Conservation (phyloP, 331 rosid genomes). For the Rhamnella rubrinervis region DNA sequence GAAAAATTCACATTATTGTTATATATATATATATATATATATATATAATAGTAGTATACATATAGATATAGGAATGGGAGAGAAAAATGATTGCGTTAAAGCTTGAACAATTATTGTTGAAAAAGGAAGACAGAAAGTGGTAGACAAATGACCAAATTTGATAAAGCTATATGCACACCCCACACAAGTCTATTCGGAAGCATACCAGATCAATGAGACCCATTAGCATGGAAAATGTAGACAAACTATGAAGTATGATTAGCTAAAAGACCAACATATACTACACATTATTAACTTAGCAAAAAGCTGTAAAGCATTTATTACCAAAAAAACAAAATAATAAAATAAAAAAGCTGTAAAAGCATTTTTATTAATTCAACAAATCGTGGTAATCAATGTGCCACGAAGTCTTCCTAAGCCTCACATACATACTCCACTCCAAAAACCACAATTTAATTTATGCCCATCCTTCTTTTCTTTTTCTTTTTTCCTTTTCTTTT, state of each 20-base stretch:
- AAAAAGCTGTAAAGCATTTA: background rate
- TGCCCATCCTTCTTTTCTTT: background rate
- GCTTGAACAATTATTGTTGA: slow-evolving; percentile 4
- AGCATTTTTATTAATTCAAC: slow-evolving; percentile 5
- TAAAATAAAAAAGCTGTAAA: too few relatives aligned
- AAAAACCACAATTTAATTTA: background rate
- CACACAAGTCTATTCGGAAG: background rate
- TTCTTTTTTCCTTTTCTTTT: too few relatives aligned
- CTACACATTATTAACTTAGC: too few relatives aligned
- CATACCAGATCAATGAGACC: background rate
- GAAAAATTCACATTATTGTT: too few relatives aligned
- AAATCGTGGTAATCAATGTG: slow-evolving; percentile 1
- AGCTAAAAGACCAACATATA: background rate
- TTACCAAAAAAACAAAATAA: too few relatives aligned
- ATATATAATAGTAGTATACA: too few relatives aligned
- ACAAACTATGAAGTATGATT: background rate
- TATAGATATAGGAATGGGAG: too few relatives aligned
- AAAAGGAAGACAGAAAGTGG: background rate
- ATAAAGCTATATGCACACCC: background rate
- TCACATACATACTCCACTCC: background rate
- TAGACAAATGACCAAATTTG: too few relatives aligned
- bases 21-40: too few relatives aligned
- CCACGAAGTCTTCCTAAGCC: slow-evolving; percentile 10
- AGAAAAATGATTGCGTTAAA: slow-evolving; percentile 1
- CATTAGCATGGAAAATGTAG: background rate